These are phyloP conservation scores for Carallia brachiata DNA, from an alignment of 345 rosid genomes.

Conservation along the genomic window DNA sequence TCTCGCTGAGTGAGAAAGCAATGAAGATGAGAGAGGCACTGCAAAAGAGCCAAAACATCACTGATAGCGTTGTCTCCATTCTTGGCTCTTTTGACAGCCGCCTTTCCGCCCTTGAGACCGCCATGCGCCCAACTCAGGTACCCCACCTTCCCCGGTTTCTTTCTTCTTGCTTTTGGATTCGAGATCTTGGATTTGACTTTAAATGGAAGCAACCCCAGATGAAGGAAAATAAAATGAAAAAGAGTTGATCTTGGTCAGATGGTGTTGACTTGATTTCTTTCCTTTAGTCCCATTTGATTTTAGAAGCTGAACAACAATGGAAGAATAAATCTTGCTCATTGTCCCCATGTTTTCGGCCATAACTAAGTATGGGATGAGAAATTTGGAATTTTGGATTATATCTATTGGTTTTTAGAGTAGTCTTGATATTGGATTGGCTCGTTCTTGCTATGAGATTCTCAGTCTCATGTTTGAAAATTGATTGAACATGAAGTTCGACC, in stretches of 20 bases:
- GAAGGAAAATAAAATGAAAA: too few species aligned
- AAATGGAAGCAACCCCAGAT: constrained; percentile 2
- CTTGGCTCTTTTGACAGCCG: constrained; percentile 98
- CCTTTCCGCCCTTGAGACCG: constrained; percentile 95
- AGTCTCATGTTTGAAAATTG: too few species aligned
- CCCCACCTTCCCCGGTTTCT: neutral
- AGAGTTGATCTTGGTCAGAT: too few species aligned
- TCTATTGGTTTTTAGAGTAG: neutral
- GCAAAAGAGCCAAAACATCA: constrained; percentile 82
- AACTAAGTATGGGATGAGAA: too few species aligned
- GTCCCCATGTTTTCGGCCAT: too few species aligned
- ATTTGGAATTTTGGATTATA: neutral
- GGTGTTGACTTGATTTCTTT: too few species aligned
- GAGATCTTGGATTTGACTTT: constrained; percentile 1
- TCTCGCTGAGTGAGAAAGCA: constrained; percentile 68
- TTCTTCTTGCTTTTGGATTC: neutral
- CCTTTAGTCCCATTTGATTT: too few species aligned
- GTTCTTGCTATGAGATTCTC: neutral
- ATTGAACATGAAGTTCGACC: too few species aligned
- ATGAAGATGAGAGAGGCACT: constrained; percentile 75
- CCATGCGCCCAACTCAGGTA: constrained; percentile 99
- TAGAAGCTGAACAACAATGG: too few species aligned
- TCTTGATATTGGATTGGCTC: neutral
- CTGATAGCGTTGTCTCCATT: constrained; percentile 80
- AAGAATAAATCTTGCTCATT: too few species aligned